phyloP scores from a whole-genome alignment of 495 filamentous ascomycete genomes.

The Astrocystis sublimbata region DNA sequence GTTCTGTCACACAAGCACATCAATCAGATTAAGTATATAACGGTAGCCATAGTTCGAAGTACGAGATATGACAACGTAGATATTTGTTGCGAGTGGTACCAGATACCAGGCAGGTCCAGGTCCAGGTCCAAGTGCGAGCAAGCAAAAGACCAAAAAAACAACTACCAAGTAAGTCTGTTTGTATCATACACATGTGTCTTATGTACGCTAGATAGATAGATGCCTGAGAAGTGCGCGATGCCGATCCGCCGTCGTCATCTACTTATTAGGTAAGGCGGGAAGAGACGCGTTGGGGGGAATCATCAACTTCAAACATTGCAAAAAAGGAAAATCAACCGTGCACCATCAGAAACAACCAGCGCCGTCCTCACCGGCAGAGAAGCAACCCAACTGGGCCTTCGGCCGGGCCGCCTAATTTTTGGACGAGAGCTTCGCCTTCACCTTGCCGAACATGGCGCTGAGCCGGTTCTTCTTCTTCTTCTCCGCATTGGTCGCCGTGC shows the following conservation, averaged over 20 bases:
- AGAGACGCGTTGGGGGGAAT: constrained; percentile 44
- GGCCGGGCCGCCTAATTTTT: constrained; percentile 20
- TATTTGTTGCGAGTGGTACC: background rate
- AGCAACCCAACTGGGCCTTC: background rate
- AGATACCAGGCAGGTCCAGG: no score
- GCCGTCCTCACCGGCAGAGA: constrained; percentile 15
- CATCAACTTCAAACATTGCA: constrained; percentile 40
- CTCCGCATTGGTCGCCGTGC: constrained; percentile 36
- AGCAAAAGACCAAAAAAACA: no score
- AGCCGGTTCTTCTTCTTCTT: constrained; percentile 63
- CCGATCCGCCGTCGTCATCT: constrained; percentile 28
- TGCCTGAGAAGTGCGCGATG: constrained; percentile 21
- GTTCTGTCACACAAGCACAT: no score
- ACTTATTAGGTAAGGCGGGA: constrained; percentile 21
- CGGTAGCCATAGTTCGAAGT: no score
- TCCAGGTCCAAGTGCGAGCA: no score
- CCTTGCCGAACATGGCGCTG: constrained; percentile 55
- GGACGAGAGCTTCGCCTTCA: constrained; percentile 57
- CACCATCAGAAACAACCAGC: constrained; percentile 28
- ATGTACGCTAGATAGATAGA: constrained; percentile 26
- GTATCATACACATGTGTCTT: constrained; percentile 25
- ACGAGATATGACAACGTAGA: no score
- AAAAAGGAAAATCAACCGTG: constrained; percentile 27
- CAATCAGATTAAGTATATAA: no score
- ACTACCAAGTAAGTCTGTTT: no score